Percentiles rank a stretch among this genome's conserved stretches.
Conservation (phyloP, 2,329 filamentous ascomycete genomes). For the Diaporthe ampelina region DNA sequence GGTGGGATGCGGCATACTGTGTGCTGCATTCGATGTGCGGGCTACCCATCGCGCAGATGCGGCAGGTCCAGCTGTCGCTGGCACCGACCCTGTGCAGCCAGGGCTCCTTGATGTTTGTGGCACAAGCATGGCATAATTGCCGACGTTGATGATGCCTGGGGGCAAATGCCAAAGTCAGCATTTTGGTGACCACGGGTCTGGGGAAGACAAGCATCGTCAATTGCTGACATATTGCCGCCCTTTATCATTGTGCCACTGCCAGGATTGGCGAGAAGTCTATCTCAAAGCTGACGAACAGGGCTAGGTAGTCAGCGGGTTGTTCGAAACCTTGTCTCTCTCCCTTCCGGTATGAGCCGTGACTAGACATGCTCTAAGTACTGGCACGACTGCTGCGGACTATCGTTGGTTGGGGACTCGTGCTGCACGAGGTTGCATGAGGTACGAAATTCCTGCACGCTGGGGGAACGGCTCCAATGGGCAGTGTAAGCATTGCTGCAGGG, state of each 20-base stretch:
- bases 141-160: conserved; percentile 3
- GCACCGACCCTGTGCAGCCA: not conserved
- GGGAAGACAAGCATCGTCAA: conserved; percentile 3
- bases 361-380: not conserved
- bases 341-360: conserved; percentile 11
- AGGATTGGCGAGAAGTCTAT: conserved; percentile 10
- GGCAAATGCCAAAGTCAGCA: conserved; percentile 29
- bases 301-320: not conserved
- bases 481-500: conserved; percentile 19
- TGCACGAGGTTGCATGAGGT: conserved; percentile 26
- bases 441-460: conserved; percentile 20
- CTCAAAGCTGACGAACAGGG: not conserved
- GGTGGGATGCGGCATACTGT: conserved; percentile 8
- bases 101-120: not conserved
- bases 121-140: not conserved
- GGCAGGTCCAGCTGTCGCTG: not conserved
- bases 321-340: not conserved
- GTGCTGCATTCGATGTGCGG: not conserved
- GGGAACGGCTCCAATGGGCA: conserved; percentile 24
- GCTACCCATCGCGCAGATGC: conserved; percentile 3
- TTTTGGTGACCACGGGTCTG: conserved; percentile 13
- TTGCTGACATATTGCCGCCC: conserved; percentile 16
- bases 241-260: not conserved
- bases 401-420: conserved; percentile 1
- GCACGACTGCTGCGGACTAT: conserved; percentile 1